Conservation (phyloP, 768 basidiomycete species). For the Mycena metata region DNA sequence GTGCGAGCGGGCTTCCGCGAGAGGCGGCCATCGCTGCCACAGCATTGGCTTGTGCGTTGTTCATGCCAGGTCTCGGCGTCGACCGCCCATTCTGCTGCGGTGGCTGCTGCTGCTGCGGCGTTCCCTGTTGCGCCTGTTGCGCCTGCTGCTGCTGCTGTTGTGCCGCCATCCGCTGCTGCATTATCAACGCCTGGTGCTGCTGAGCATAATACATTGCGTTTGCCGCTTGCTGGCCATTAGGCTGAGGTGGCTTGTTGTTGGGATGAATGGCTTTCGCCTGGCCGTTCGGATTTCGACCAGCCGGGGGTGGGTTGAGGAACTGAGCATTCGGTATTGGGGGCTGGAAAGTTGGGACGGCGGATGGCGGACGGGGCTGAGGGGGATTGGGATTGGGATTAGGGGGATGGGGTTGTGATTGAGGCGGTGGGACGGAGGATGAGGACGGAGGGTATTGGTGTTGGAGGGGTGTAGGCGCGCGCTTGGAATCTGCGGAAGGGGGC, state of each 20-base stretch:
- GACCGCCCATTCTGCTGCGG: conserved; percentile 41
- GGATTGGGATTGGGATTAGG: conserved; percentile 38
- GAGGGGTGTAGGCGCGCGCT: conserved; percentile 36
- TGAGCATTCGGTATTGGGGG: conserved; percentile 38
- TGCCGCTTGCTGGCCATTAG: conserved; percentile 4
- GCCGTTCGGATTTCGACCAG: conserved; percentile 33
- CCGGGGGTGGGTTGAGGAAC: conserved; percentile 41
- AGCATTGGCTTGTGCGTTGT: conserved; percentile 25
- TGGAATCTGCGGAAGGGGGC: conserved; percentile 28
- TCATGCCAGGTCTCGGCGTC: conserved; percentile 29
- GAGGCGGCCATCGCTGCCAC: conserved; percentile 37
- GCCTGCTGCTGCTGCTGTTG: conserved; percentile 34
- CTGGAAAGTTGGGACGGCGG: conserved; percentile 40
- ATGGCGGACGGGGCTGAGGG: conserved; percentile 38
- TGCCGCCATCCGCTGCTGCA: conserved; percentile 33
- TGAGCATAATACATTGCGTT: conserved; percentile 27
- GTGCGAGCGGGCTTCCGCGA: conserved; percentile 31
- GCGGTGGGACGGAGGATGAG: conserved; percentile 45
- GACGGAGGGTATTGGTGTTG: conserved; percentile 41
- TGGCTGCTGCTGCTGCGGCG: conserved; percentile 33
- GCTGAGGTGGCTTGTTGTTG: conserved; percentile 6
- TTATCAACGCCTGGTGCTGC: conserved; percentile 31
- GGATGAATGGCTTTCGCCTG: conserved; percentile 27
- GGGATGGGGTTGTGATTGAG: conserved; percentile 44
- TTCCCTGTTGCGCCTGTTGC: conserved; percentile 34